Conservation (phyloP, 305 asterid genomes). For the Euphrasia arctica region DNA sequence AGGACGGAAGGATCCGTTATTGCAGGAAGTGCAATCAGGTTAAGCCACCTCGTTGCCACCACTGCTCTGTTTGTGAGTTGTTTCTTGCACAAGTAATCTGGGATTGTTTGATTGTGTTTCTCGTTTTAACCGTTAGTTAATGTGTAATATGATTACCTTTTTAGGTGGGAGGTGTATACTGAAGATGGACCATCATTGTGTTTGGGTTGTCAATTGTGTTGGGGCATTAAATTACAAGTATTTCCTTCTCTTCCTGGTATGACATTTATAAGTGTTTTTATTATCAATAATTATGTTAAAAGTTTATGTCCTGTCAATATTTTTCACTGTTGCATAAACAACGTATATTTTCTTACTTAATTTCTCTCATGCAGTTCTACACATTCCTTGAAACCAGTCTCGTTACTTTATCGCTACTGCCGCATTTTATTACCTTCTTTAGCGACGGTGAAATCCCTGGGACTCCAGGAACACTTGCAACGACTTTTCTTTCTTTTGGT, state of each 20-base stretch:
- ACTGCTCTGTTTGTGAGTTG: conserved; percentile 98
- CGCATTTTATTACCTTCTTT: conserved; percentile 85
- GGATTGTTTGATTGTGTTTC: neutral
- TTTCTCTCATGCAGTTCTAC: conserved; percentile 65
- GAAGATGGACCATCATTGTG: conserved; percentile 99
- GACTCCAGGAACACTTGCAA: conserved; percentile 87
- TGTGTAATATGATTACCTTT: conserved; percentile 28
- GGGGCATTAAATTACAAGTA: conserved; percentile 98
- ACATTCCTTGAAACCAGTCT: conserved; percentile 88
- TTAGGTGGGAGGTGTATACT: conserved; percentile 96
- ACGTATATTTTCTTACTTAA: conserved; percentile 9
- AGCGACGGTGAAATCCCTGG: conserved; percentile 93
- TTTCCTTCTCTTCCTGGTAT: conserved; percentile 98
- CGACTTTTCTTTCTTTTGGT: conserved; percentile 94
- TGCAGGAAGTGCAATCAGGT: conserved; percentile 95
- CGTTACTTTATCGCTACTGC: conserved; percentile 72
- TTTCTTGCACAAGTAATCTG: conserved; percentile 20
- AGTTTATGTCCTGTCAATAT: conserved; percentile 1
- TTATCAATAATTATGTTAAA: conserved; percentile 5
- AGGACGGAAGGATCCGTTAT: conserved; percentile 53
- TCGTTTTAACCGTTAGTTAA: conserved; percentile 17
- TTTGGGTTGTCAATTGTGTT: conserved; percentile 99
- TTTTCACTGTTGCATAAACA: conserved; percentile 10
- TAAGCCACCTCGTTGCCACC: conserved; percentile 99
- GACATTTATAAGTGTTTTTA: conserved; percentile 16